phyloP scores from a whole-genome alignment of 2,329 filamentous ascomycete species.

The Cladophialophora yegresii region DNA sequence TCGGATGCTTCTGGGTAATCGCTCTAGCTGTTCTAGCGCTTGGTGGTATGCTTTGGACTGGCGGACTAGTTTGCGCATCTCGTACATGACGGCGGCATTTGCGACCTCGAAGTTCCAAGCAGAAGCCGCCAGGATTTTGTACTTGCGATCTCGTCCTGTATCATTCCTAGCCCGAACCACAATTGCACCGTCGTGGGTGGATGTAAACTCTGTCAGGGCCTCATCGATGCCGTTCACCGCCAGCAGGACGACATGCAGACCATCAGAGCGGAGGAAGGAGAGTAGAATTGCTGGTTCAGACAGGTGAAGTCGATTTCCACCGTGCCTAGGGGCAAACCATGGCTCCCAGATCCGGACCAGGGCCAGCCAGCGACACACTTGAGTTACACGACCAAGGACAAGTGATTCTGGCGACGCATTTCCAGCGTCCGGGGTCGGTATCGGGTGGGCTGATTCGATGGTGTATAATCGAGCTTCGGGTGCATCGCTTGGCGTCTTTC shows the following conservation, averaged over 20 bases:
- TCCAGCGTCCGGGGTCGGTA: slow-evolving; percentile 56
- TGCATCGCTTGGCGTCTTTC: slow-evolving; percentile 45
- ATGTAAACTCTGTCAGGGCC: slow-evolving; percentile 68
- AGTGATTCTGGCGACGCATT: slow-evolving; percentile 56
- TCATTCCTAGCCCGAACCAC: slow-evolving; percentile 74
- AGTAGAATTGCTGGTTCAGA: slow-evolving; percentile 77
- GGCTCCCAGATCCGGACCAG: slow-evolving; percentile 76
- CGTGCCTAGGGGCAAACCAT: slow-evolving; percentile 84
- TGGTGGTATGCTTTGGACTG: slow-evolving; percentile 38
- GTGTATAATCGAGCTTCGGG: slow-evolving; percentile 47
- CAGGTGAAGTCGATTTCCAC: slow-evolving; percentile 64
- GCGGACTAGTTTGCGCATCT: slow-evolving; percentile 69
- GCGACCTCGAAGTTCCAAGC: slow-evolving; percentile 73
- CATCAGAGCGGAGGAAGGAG: slow-evolving; percentile 72
- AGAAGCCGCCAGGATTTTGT: slow-evolving; percentile 68
- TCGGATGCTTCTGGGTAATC: slow-evolving; percentile 27
- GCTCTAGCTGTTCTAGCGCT: slow-evolving; percentile 29
- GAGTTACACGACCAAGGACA: slow-evolving; percentile 49
- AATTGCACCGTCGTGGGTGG: slow-evolving; percentile 65
- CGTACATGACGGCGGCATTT: slow-evolving; percentile 80
- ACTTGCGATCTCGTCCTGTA: slow-evolving; percentile 55
- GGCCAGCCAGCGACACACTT: slow-evolving; percentile 72
- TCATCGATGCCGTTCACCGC: slow-evolving; percentile 74
- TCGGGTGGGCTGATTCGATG: slow-evolving; percentile 41
- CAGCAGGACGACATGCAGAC: slow-evolving; percentile 74